Percentiles rank a stretch among this genome's conserved stretches.
Conservation (phyloP, 1,284 basidiomycete genomes). For the Cerrena zonata region DNA sequence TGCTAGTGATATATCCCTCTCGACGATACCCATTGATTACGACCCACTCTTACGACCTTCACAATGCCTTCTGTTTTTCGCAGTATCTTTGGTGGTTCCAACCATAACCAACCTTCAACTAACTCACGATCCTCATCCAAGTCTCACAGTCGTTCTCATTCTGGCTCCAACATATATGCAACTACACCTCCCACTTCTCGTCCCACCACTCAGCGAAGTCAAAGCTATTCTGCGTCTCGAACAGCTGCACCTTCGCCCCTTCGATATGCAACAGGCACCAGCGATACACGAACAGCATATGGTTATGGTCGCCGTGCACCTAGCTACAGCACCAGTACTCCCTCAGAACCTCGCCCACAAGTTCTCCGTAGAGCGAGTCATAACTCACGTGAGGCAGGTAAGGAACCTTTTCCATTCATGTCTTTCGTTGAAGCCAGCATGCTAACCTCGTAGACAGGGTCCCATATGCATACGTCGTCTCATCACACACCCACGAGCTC, state of each 20-base stretch:
- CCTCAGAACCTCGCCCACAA: slow-evolving; percentile 21
- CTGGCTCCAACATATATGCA: slow-evolving; percentile 23
- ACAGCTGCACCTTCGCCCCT: slow-evolving; percentile 32
- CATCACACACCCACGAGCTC: slow-evolving; percentile 34
- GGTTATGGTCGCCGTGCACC: slow-evolving; percentile 22
- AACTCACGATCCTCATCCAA: slow-evolving; percentile 15
- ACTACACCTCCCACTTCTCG: slow-evolving; percentile 12
- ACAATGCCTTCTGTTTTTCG: slow-evolving; percentile 34
- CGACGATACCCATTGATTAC: background rate
- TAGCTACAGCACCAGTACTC: slow-evolving; percentile 12
- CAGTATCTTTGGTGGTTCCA: slow-evolving; percentile 30
- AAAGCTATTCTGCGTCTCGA: slow-evolving; percentile 26
- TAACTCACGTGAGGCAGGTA: slow-evolving; percentile 24
- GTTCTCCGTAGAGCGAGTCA: slow-evolving; percentile 23
- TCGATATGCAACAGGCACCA: slow-evolving; percentile 26
- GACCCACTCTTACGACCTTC: slow-evolving; percentile 6
- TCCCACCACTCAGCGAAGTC: slow-evolving; percentile 23
- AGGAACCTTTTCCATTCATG: slow-evolving; percentile 10
- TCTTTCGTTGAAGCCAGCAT: slow-evolving; percentile 3
- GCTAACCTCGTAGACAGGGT: slow-evolving; percentile 7
- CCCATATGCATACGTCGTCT: slow-evolving; percentile 21
- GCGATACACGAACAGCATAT: slow-evolving; percentile 26
- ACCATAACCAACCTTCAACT: slow-evolving; percentile 15
- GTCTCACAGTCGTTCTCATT: slow-evolving; percentile 26
- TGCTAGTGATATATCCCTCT: slow-evolving; percentile 1